A percentile compares a stretch with the other conserved stretches of the same genome.
Evolutionary conservation across 2,329 filamentous ascomycete genomes (phyloP).

Genomic region (Chaetomium sp.): DNA sequence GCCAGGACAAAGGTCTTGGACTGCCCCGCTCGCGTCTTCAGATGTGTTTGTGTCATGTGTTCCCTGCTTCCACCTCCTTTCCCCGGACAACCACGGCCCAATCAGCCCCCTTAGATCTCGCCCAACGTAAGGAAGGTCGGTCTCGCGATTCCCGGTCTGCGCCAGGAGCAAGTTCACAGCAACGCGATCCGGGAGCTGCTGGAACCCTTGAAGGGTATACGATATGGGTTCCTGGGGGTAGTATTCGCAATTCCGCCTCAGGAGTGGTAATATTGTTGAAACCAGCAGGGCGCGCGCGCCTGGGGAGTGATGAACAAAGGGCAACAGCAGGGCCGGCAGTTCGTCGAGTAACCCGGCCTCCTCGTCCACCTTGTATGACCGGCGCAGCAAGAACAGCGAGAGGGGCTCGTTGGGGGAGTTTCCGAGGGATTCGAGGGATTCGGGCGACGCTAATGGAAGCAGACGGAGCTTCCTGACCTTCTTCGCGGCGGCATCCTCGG

Average conservation of each 20-base stretch:
- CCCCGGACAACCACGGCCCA: conserved; percentile 72
- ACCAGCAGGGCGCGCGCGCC: conserved; percentile 69
- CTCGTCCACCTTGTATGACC: conserved; percentile 68
- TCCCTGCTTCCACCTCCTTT: conserved; percentile 55
- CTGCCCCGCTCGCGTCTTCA: conserved; percentile 32
- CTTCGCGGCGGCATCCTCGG: conserved; percentile 65
- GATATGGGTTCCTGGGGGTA: conserved; percentile 55
- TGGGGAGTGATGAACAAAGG: conserved; percentile 65
- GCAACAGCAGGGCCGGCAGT: conserved; percentile 65
- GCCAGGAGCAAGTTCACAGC: conserved; percentile 65
- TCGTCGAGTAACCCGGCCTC: conserved; percentile 72
- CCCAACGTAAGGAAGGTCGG: conserved; percentile 50
- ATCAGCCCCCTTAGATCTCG: conserved; percentile 69
- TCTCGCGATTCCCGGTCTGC: conserved; percentile 51
- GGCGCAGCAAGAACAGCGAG: conserved; percentile 66
- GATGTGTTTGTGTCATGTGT: conserved; percentile 35
- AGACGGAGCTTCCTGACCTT: conserved; percentile 65
- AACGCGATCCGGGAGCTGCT: conserved; percentile 58
- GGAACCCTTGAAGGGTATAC: conserved; percentile 64
- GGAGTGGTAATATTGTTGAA: conserved; percentile 67
- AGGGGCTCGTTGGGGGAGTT: conserved; percentile 58
- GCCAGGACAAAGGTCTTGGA: conserved; percentile 52
- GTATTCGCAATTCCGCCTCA: conserved; percentile 71
- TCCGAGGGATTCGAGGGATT: conserved; percentile 51
- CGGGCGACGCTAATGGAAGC: conserved; percentile 56